Conservation (phyloP, 2,329 filamentous ascomycete genomes). For the Epichloe sylvatica region DNA sequence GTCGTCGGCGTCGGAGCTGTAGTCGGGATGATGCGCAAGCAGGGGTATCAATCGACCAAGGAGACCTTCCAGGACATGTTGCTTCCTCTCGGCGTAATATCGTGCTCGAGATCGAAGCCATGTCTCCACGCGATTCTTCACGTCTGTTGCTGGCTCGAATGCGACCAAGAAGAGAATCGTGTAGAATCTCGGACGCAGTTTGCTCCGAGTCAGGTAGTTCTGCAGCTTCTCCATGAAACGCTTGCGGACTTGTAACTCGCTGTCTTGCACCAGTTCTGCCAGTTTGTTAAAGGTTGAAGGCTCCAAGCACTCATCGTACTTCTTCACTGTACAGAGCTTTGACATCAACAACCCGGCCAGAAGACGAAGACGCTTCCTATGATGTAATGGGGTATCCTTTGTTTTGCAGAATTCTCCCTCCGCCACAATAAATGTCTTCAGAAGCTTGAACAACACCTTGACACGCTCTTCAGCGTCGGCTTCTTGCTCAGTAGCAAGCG, state of each 20-base stretch:
- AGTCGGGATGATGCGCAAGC: slow-evolving; percentile 89
- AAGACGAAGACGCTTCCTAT: slow-evolving; percentile 69
- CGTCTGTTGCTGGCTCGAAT: slow-evolving; percentile 65
- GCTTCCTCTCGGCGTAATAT: slow-evolving; percentile 43
- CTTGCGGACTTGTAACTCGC: slow-evolving; percentile 56
- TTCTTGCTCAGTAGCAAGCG: slow-evolving; percentile 46
- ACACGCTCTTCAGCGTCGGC: slow-evolving; percentile 44
- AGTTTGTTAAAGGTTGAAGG: slow-evolving; percentile 67
- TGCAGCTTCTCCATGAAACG: slow-evolving; percentile 76
- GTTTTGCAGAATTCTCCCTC: slow-evolving; percentile 70
- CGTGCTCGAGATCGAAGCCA: slow-evolving; percentile 78
- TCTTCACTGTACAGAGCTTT: slow-evolving; percentile 67
- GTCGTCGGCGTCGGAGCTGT: slow-evolving; percentile 50
- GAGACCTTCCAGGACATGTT: slow-evolving; percentile 60
- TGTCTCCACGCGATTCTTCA: slow-evolving; percentile 64
- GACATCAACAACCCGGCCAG: slow-evolving; percentile 66
- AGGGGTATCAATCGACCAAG: slow-evolving; percentile 78
- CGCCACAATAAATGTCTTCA: slow-evolving; percentile 61
- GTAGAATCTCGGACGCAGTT: slow-evolving; percentile 65
- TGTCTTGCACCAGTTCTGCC: slow-evolving; percentile 69
- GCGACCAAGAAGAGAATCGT: slow-evolving; percentile 81
- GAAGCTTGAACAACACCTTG: slow-evolving; percentile 58
- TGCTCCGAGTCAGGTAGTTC: slow-evolving; percentile 69
- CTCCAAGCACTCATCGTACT: slow-evolving; percentile 61
- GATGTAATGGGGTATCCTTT: slow-evolving; percentile 59